phyloP scores from a whole-genome alignment of 768 basidiomycete species.

The Leccinellum luteum region DNA sequence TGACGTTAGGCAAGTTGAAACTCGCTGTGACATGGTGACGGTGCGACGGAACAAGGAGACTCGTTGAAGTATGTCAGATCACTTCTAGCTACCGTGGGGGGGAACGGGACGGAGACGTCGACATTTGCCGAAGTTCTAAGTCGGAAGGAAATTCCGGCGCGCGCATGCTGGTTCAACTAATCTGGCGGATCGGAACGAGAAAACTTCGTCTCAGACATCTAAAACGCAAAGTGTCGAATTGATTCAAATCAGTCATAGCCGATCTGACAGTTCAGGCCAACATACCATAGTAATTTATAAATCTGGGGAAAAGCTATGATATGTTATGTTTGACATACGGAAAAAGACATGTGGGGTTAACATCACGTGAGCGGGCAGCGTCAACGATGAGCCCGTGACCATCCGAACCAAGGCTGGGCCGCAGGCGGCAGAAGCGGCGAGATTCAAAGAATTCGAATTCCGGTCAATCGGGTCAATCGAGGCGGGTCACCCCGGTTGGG shows the following conservation, averaged over 20 bases:
- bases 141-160: neutral
- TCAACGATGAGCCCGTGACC: neutral
- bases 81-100: neutral
- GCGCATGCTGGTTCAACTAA: neutral
- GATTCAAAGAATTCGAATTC: neutral
- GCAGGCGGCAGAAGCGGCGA: neutral
- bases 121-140: neutral
- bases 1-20: neutral
- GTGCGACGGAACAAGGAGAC: neutral
- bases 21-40: neutral
- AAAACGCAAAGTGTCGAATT: neutral
- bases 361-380: neutral
- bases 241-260: neutral
- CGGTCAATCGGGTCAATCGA: neutral
- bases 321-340: neutral
- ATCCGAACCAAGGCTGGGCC: neutral
- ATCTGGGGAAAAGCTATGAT: neutral
- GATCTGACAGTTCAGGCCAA: neutral
- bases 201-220: neutral
- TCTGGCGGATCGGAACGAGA: neutral
- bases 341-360: neutral
- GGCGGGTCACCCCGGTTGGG: neutral
- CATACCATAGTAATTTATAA: neutral
- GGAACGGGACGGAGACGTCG: neutral
- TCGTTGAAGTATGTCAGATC: neutral